phyloP scores from a whole-genome alignment of 805 yeast genomes.

The Kodamaea sagamina region DNA sequence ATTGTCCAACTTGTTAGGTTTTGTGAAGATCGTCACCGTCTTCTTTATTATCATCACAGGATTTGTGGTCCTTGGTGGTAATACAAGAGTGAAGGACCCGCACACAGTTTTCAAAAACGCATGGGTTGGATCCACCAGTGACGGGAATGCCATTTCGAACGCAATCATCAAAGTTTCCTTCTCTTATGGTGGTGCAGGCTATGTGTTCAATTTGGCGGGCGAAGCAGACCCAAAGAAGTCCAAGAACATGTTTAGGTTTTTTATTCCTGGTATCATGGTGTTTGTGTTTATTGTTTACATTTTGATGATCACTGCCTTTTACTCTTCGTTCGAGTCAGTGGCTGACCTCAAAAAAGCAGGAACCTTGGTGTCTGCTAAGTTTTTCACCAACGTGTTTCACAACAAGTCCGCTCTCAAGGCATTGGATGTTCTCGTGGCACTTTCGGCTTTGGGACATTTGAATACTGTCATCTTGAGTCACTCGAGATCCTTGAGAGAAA shows the following conservation, averaged over 20 bases:
- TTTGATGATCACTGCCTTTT: slow-evolving; percentile 34
- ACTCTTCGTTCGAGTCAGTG: slow-evolving; percentile 26
- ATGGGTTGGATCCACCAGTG: slow-evolving; percentile 42
- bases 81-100: slow-evolving; percentile 33
- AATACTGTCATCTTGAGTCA: slow-evolving; percentile 31
- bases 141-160: slow-evolving; percentile 44
- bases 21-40: slow-evolving; percentile 36
- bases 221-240: slow-evolving; percentile 30
- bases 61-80: slow-evolving; percentile 39
- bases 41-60: slow-evolving; percentile 38
- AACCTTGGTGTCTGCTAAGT: slow-evolving; percentile 30
- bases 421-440: slow-evolving; percentile 29
- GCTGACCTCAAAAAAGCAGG: slow-evolving; percentile 30
- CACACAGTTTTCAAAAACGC: slow-evolving; percentile 36
- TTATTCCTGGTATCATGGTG: slow-evolving; percentile 34
- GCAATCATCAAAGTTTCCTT: slow-evolving; percentile 48
- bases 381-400: slow-evolving; percentile 34
- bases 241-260: slow-evolving; percentile 25
- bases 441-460: slow-evolving; percentile 35
- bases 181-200: slow-evolving; percentile 43
- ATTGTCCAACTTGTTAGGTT: slow-evolving; percentile 36
- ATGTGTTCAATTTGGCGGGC: slow-evolving; percentile 41
- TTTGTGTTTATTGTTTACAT: slow-evolving; percentile 34
- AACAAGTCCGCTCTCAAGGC: slow-evolving; percentile 26
- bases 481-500: slow-evolving; percentile 33